These are phyloP conservation scores for Kodamaea plutei DNA, from an alignment of 1,139 yeast species.

Conservation along the genomic window DNA sequence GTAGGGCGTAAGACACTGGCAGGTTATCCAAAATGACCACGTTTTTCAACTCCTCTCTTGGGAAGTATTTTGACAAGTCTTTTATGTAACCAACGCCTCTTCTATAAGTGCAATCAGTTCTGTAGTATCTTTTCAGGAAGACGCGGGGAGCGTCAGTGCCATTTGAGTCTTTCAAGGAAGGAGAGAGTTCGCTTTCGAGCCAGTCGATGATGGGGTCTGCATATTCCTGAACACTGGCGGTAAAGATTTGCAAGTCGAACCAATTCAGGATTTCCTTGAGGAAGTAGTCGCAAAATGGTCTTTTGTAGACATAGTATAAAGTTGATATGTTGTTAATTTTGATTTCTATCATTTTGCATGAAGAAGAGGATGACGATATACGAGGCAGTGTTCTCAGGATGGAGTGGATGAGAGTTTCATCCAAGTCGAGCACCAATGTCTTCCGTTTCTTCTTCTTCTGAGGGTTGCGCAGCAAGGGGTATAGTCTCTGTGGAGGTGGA, in stretches of 20 bases:
- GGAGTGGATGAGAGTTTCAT: constrained; percentile 92
- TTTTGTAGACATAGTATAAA: constrained; percentile 81
- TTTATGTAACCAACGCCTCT: constrained; percentile 85
- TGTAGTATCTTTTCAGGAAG: constrained; percentile 64
- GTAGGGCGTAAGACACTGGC: constrained; percentile 80
- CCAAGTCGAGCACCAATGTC: constrained; percentile 80
- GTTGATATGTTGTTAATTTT: constrained; percentile 67
- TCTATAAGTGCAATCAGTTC: constrained; percentile 74
- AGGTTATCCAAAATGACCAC: constrained; percentile 87
- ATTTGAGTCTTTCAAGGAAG: constrained; percentile 3
- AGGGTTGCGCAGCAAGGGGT: constrained; percentile 43
- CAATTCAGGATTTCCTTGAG: constrained; percentile 74
- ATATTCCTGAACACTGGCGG: constrained; percentile 91
- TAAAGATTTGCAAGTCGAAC: constrained; percentile 86
- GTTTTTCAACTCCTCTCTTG: constrained; percentile 52
- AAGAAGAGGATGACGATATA: constrained; percentile 40
- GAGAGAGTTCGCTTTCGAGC: constrained; percentile 44
- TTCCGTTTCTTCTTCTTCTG: constrained; percentile 43
- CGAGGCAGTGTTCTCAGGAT: constrained; percentile 60
- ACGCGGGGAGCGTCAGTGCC: constrained; percentile 19
- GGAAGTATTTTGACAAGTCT: constrained; percentile 57
- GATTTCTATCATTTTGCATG: constrained; percentile 77
- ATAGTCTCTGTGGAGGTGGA: constrained; percentile 46
- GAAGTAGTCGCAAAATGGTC: constrained; percentile 89
- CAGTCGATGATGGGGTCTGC: constrained; percentile 97